These are phyloP conservation scores for Aspergillus sp. DNA, from an alignment of 2,329 filamentous ascomycete species.

Conservation along the genomic window DNA sequence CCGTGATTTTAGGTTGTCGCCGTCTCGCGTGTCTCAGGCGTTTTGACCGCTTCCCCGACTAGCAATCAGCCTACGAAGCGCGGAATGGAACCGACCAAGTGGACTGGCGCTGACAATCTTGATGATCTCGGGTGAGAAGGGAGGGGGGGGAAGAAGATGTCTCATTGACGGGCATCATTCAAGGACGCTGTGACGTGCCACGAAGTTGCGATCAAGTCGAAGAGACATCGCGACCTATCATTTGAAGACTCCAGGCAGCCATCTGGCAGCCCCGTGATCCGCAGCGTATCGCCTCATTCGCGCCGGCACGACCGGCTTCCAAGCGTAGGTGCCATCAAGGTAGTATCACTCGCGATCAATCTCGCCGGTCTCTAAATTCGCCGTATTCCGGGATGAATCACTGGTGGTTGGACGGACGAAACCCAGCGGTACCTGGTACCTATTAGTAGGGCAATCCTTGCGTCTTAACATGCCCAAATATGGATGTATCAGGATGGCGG, in stretches of 20 bases:
- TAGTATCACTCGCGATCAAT: not conserved
- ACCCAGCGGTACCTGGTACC: not conserved
- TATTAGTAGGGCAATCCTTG: not conserved
- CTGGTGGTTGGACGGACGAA: no score
- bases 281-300: not conserved
- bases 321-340: not conserved
- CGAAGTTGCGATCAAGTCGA: constrained; percentile 2
- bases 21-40: constrained; percentile 14
- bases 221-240: not conserved
- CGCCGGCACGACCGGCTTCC: not conserved
- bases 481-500: not conserved
- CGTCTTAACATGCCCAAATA: not conserved
- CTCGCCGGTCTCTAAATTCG: not conserved
- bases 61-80: constrained; percentile 8
- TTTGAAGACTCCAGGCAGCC: not conserved
- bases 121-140: constrained; percentile 21
- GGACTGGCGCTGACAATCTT: constrained; percentile 21
- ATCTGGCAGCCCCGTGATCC: not conserved
- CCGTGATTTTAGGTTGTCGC: constrained; percentile 12
- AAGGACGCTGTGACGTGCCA: constrained; percentile 12
- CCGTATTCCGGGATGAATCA: not conserved
- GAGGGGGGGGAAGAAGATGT: constrained; percentile 6
- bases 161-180: constrained; percentile 7
- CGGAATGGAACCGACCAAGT: constrained; percentile 10
- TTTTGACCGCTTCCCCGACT: constrained; percentile 9